Conservation (phyloP, 2,329 filamentous ascomycete species). For the Cercospora sp. region DNA sequence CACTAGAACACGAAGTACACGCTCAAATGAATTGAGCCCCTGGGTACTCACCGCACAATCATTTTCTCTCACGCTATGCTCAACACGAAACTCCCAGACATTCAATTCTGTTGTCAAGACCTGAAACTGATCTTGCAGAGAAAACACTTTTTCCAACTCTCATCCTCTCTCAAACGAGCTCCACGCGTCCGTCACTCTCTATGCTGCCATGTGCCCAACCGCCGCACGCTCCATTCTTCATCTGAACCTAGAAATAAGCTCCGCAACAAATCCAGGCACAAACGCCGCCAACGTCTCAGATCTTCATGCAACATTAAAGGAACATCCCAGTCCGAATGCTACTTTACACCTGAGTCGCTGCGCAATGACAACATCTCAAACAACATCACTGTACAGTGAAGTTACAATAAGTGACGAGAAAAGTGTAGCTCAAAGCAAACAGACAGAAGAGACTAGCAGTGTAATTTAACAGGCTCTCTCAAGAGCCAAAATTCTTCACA, state of each 20-base stretch:
- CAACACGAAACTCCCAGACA: no score
- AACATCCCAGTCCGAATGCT: not conserved
- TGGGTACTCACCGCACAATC: no score
- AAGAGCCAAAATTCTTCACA: not conserved
- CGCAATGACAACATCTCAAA: not conserved
- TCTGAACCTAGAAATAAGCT: not conserved
- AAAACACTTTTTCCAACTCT: not conserved
- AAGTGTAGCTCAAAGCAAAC: no score
- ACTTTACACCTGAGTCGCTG: not conserved
- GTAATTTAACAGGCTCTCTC: not conserved
- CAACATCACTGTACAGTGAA: no score
- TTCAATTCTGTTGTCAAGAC: no score
- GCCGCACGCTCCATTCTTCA: not conserved
- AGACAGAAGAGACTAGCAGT: no score
- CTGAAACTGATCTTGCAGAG: no score
- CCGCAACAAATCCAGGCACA: not conserved
- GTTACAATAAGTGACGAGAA: no score
- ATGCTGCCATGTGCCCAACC: not conserved
- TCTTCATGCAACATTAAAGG: not conserved
- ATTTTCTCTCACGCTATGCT: no score
- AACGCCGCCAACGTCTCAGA: not conserved
- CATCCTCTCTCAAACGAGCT: not conserved
- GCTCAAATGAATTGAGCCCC: no score
- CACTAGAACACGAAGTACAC: no score
- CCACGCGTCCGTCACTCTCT: not conserved